Conservation (phyloP, 805 yeast genomes). For the Pichia pseudocactophila region DNA sequence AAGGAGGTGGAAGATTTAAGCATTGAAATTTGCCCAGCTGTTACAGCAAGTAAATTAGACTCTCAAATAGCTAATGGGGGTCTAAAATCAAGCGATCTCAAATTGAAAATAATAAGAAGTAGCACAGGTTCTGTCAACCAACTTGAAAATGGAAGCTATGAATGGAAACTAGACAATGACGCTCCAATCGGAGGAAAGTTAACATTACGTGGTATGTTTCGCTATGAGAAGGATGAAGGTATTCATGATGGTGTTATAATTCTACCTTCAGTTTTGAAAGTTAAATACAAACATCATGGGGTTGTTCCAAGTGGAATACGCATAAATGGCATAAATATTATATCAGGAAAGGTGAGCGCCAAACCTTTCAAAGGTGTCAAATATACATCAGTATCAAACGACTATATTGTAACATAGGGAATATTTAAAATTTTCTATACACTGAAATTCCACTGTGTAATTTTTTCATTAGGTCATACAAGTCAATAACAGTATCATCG, state of each 20-base stretch:
- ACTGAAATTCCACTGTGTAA: conserved; percentile 29
- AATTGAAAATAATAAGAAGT: conserved; percentile 9
- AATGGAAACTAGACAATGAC: conserved; percentile 16
- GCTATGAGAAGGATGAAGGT: conserved; percentile 9
- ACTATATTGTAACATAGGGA: conserved; percentile 36
- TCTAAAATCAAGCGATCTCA: neutral
- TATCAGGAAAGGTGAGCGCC: conserved; percentile 46
- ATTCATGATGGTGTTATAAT: neutral
- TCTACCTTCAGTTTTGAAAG: conserved; percentile 37
- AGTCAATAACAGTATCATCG: conserved; percentile 22
- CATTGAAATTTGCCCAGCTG: conserved; percentile 29
- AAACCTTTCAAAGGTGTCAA: conserved; percentile 90
- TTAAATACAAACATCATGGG: conserved; percentile 56
- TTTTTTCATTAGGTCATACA: conserved; percentile 30
- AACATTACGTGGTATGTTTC: conserved; percentile 10
- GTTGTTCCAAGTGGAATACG: conserved; percentile 66
- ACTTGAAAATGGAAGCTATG: conserved; percentile 3
- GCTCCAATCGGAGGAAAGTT: conserved; percentile 10
- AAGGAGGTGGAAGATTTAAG: conserved; percentile 39
- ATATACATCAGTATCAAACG: conserved; percentile 59
- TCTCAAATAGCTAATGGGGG: conserved; percentile 34
- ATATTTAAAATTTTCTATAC: conserved; percentile 8
- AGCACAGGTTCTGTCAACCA: conserved; percentile 10
- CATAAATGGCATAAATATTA: conserved; percentile 54
- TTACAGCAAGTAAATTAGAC: conserved; percentile 16